Conservation (phyloP, 192 early-diverging fungal genomes). For the Cladochytrium replicatum region DNA sequence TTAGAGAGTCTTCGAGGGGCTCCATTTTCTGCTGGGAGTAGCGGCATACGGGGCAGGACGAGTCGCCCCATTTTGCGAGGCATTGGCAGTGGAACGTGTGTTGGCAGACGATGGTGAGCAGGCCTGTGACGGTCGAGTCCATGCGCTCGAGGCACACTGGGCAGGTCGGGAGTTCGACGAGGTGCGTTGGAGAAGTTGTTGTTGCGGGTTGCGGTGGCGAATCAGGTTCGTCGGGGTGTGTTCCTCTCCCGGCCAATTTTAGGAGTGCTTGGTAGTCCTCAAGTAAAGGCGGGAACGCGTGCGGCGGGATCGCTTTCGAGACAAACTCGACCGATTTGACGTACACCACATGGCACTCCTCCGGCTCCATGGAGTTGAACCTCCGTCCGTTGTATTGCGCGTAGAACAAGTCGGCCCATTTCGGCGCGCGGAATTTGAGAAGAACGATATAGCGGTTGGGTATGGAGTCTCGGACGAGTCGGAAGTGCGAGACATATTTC, state of each 20-base stretch:
- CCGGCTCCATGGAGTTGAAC: constrained; percentile 74
- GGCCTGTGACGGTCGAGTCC: constrained; percentile 78
- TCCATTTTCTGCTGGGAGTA: constrained; percentile 33
- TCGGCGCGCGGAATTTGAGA: constrained; percentile 58
- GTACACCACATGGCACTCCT: constrained; percentile 62
- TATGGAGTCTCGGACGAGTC: constrained; percentile 57
- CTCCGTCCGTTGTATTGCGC: constrained; percentile 69
- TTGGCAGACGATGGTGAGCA: constrained; percentile 87
- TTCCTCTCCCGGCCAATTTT: too few relatives aligned
- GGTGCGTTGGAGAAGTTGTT: constrained; percentile 2
- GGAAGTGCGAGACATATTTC: constrained; percentile 62
- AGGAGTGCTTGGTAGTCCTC: constrained; percentile 14
- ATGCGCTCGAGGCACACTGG: constrained; percentile 95
- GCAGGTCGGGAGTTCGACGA: constrained; percentile 81
- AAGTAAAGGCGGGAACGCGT: constrained; percentile 36
- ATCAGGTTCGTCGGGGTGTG: too few relatives aligned
- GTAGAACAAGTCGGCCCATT: constrained; percentile 59
- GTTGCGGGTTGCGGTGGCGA: too few relatives aligned
- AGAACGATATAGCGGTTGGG: constrained; percentile 86
- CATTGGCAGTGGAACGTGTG: constrained; percentile 94
- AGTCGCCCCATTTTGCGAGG: constrained; percentile 81
- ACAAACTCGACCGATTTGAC: constrained; percentile 62
- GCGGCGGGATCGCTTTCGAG: constrained; percentile 43
- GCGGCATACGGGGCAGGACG: constrained; percentile 84
- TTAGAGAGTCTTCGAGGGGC: constrained; percentile 18